Percentiles rank a stretch among this genome's conserved stretches.
phyloP scores from a whole-genome alignment of 176 grass and related monocot genomes.

The Raddia distichophylla region DNA sequence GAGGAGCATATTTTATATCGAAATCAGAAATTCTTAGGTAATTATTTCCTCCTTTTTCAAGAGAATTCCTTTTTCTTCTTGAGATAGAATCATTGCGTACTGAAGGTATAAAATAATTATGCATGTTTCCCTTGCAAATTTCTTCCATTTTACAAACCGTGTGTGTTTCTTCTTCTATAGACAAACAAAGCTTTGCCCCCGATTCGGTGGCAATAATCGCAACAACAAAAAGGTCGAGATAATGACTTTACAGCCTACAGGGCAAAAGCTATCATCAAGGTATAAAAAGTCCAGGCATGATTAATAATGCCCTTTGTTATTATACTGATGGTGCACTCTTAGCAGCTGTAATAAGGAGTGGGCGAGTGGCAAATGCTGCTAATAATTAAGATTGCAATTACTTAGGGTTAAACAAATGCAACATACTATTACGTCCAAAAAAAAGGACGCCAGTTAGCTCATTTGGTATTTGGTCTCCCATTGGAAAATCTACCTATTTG shows the following conservation, averaged over 20 bases:
- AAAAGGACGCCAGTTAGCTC: not conserved
- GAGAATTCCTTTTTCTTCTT: not conserved
- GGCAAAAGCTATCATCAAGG: not conserved
- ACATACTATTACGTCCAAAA: not conserved
- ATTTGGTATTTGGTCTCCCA: not conserved
- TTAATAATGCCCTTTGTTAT: constrained; percentile 25
- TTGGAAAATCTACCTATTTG: not conserved
- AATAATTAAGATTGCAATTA: not conserved
- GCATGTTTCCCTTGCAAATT: not conserved
- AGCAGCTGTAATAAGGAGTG: not conserved
- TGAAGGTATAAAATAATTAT: not conserved
- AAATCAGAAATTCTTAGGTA: not conserved
- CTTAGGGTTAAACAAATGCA: not conserved
- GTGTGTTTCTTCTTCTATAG: constrained; percentile 3
- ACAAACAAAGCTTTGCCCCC: constrained; percentile 12
- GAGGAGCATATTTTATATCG: not conserved
- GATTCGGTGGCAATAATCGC: constrained; percentile 35
- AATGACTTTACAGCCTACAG: constrained; percentile 33
- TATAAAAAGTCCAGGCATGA: constrained; percentile 35
- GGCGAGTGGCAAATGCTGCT: not conserved
- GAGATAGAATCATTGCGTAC: not conserved
- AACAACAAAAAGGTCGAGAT: not conserved
- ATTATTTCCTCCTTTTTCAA: not conserved
- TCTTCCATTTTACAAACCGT: not conserved
- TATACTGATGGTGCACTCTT: not conserved